Evolutionary conservation across 805 yeast species (phyloP).

Genomic region (Candida sphagnicola): DNA sequence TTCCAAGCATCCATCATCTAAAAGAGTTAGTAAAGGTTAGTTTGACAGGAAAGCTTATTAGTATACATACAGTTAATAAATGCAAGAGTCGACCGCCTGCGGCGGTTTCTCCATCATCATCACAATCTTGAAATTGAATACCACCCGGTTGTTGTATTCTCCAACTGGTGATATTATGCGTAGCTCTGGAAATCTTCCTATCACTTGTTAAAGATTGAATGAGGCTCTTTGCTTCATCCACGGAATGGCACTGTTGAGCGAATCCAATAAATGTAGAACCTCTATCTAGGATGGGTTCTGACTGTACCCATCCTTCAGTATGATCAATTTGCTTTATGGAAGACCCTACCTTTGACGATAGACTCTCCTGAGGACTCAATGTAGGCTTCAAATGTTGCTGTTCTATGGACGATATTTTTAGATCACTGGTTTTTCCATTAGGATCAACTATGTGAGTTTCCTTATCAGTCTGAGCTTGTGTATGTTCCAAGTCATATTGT

Average conservation of each 20-base stretch:
- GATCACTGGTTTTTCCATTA: constrained; percentile 3
- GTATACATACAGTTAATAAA: constrained; percentile 53
- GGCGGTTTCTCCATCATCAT: constrained; percentile 96
- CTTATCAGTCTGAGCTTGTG: constrained; percentile 6
- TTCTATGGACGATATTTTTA: not conserved
- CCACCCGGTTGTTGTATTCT: constrained; percentile 60
- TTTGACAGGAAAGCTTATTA: not conserved
- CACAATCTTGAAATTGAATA: constrained; percentile 73
- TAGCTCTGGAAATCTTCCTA: constrained; percentile 59
- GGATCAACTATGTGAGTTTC: not conserved
- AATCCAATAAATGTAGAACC: constrained; percentile 83
- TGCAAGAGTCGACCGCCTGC: constrained; percentile 89
- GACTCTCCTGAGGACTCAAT: too few species aligned
- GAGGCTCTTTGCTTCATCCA: constrained; percentile 59
- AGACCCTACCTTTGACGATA: too few species aligned
- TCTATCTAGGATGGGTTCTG: constrained; percentile 78
- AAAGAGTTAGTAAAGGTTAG: constrained; percentile 20
- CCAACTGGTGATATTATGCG: constrained; percentile 87
- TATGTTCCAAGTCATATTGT: constrained; percentile 16
- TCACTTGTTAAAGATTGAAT: constrained; percentile 57
- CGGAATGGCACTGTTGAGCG: constrained; percentile 57
- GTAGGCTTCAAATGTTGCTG: too few species aligned
- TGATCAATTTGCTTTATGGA: constrained; percentile 32
- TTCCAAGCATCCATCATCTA: constrained; percentile 75
- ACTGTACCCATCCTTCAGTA: constrained; percentile 68